Percentiles rank a stretch among this genome's conserved stretches.
phyloP scores from a whole-genome alignment of 805 yeast species.

The Kodamaea leandrae region DNA sequence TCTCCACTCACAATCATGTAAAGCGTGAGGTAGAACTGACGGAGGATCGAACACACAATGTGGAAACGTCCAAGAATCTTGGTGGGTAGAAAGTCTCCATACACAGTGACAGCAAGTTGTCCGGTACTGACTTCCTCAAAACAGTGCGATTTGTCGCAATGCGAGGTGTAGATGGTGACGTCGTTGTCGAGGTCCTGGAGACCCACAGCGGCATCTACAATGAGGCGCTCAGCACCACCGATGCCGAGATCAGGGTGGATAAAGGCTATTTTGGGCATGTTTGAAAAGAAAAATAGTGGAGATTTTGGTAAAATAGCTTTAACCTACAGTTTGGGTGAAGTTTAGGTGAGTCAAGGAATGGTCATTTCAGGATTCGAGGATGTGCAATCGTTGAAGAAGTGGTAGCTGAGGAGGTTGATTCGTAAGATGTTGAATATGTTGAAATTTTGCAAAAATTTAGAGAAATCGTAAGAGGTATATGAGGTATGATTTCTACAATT shows the following conservation, averaged over 20 bases:
- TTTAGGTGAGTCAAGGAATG: neutral
- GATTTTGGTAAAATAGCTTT: neutral
- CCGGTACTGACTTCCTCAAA: conserved; percentile 81
- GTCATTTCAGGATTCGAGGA: neutral
- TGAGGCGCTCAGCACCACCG: conserved; percentile 96
- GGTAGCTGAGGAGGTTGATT: too few species aligned
- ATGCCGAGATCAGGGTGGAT: conserved; percentile 96
- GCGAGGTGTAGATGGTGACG: conserved; percentile 78
- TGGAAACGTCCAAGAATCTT: conserved; percentile 61
- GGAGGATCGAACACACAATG: conserved; percentile 75
- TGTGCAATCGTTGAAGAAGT: neutral
- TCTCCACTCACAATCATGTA: conserved; percentile 48
- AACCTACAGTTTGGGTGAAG: neutral
- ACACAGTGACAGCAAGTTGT: conserved; percentile 59
- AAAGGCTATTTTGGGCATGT: conserved; percentile 57
- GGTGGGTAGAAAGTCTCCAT: conserved; percentile 85
- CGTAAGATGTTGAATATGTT: too few species aligned
- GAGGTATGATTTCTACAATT: too few species aligned
- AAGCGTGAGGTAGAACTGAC: conserved; percentile 70
- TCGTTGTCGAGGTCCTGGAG: conserved; percentile 59
- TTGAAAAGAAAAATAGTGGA: neutral
- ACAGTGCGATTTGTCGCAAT: conserved; percentile 82
- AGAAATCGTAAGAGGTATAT: too few species aligned
- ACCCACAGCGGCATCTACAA: conserved; percentile 93
- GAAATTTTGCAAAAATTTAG: too few species aligned